Evolutionary conservation across 1,284 basidiomycete genomes (phyloP).

Genomic region (Rhodotorula glutinis): DNA sequence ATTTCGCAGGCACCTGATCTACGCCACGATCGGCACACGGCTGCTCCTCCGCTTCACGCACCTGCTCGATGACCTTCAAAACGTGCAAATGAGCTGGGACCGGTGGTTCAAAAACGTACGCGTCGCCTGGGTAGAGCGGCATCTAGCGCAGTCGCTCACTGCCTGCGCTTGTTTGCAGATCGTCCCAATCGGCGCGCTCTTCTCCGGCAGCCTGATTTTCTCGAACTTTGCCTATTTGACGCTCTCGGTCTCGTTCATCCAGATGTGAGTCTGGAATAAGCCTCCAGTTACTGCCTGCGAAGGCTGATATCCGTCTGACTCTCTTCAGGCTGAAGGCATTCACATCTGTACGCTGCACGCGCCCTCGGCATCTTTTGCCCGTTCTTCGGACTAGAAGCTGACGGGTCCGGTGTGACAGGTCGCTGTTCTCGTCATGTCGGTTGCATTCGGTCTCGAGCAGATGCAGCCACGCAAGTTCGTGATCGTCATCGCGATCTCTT

Average conservation of each 20-base stretch:
- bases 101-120: slow-evolving; percentile 34
- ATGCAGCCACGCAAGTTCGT: slow-evolving; percentile 45
- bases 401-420: slow-evolving; percentile 8
- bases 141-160: background rate
- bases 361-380: too few species aligned
- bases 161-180: slow-evolving; percentile 39
- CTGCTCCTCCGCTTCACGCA: slow-evolving; percentile 49
- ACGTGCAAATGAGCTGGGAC: slow-evolving; percentile 45
- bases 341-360: slow-evolving; percentile 46
- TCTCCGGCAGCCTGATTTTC: slow-evolving; percentile 52
- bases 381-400: too few species aligned
- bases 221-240: slow-evolving; percentile 54
- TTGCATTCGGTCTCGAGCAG: slow-evolving; percentile 45
- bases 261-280: slow-evolving; percentile 48
- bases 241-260: slow-evolving; percentile 50
- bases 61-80: slow-evolving; percentile 49
- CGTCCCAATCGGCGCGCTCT: slow-evolving; percentile 53
- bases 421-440: slow-evolving; percentile 44
- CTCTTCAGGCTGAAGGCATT: slow-evolving; percentile 52
- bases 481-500: slow-evolving; percentile 52
- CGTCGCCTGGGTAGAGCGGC: background rate
- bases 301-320: background rate
- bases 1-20: slow-evolving; percentile 50
- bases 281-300: background rate
- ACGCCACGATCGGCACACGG: slow-evolving; percentile 51